Evolutionary conservation across 2,329 filamentous ascomycete genomes (phyloP).

Genomic region (Graphilbum fragrans): DNA sequence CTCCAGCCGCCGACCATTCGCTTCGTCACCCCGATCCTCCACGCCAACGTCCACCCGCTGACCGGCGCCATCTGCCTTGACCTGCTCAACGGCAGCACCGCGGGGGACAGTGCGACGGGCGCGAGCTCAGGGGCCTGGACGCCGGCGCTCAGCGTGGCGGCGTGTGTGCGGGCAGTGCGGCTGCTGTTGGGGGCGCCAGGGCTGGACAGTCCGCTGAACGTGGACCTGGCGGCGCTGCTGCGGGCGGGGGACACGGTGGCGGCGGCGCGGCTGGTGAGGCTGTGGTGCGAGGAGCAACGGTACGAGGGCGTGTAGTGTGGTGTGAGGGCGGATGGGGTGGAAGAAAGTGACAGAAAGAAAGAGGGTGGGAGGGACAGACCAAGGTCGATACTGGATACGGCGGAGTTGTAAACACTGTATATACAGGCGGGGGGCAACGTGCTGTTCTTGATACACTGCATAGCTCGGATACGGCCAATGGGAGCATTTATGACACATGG

Average conservation of each 20-base stretch:
- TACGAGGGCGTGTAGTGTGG: conserved; percentile 26
- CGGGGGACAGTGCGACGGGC: neutral
- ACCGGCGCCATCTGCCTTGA: conserved; percentile 93
- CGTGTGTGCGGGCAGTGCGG: conserved; percentile 60
- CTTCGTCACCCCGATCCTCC: conserved; percentile 76
- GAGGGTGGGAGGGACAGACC: neutral
- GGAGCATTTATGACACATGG: too few relatives aligned
- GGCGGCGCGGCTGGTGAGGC: conserved; percentile 57
- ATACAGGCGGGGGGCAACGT: too few relatives aligned
- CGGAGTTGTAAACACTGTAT: too few relatives aligned
- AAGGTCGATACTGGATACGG: too few relatives aligned
- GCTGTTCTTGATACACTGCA: too few relatives aligned
- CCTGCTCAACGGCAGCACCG: conserved; percentile 40
- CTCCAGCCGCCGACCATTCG: conserved; percentile 61
- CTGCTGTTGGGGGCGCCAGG: conserved; percentile 58
- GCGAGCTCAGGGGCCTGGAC: conserved; percentile 48
- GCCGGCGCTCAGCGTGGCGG: conserved; percentile 69
- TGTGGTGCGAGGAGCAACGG: conserved; percentile 48
- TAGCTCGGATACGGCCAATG: too few relatives aligned
- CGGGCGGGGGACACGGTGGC: conserved; percentile 56
- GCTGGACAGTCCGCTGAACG: conserved; percentile 64
- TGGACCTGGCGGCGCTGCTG: conserved; percentile 63
- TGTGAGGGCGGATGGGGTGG: neutral
- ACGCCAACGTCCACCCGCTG: conserved; percentile 60
- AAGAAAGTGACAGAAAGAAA: neutral